Base-by-base conservation (phyloP, 2,329 filamentous ascomycete genomes). In the Apiospora marii region DNA sequence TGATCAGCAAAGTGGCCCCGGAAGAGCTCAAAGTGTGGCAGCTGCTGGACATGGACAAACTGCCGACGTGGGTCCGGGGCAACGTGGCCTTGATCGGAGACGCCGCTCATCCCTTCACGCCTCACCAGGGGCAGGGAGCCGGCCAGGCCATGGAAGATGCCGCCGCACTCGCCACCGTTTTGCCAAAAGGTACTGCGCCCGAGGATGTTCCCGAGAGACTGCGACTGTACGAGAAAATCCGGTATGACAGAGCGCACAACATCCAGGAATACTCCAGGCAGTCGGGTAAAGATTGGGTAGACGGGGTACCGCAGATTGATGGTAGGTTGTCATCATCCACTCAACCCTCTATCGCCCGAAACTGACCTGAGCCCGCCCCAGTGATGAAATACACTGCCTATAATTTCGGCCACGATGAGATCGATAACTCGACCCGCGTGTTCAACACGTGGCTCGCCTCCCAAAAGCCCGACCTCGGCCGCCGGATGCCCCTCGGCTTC, bases 111-210 rank as follows among this genome's bases (percentile, higher is more conserved):
- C 91, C 92, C 0, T 92, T 93, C 76, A 82, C 91, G 0, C 92
- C 91, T 19, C 87, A 78, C 51, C 76, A 78, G 51, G 76, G 76
- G 37, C 76, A 78, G 72, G 76, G 76, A n/a, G 91, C 87, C 12
- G 90, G 82, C 0, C 84, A 89, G 72, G 92, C 92, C 0, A 92
- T 93, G 61, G 92, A 94, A 78, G 92, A 94, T 74, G 91, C 87
- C 0, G 88, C 87, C 0, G 86, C 90, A 0, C 78, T 94, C 0
- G 86, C 85, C 0, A 86, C 87, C 1, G 83, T 93, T 8, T 82
- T 93, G 0, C 85, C 87, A 0, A 74, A 75, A 0, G 86, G 85
- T 0, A 87, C 87, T 0, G 72, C 77, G 0, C 74, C 78, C 0
- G 79, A 82, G 0, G 87, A 90, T 0, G 81, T 93, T 0, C 81